A percentile compares a stretch with the other conserved stretches of the same genome.
Evolutionary conservation across 768 basidiomycete genomes (phyloP).

Genomic region (Suillus subalutaceus): DNA sequence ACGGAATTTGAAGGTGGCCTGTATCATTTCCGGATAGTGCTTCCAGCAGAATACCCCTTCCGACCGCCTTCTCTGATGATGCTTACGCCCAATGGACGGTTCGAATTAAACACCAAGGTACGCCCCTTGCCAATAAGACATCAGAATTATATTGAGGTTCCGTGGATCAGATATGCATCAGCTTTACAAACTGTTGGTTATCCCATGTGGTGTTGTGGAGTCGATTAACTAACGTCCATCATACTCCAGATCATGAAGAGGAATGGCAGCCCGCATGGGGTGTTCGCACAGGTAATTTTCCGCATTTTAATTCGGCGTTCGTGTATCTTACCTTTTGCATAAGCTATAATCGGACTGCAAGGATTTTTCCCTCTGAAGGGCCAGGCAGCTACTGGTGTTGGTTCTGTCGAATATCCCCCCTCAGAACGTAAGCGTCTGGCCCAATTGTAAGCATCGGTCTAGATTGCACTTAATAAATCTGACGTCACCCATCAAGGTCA

Average conservation of each 20-base stretch:
- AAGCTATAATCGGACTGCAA: conserved; percentile 86
- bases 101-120: conserved; percentile 95
- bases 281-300: conserved; percentile 78
- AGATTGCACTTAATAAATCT: conserved; percentile 15
- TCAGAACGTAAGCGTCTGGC: conserved; percentile 81
- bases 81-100: conserved; percentile 96
- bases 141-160: not conserved
- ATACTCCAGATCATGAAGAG: conserved; percentile 81
- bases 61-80: conserved; percentile 95
- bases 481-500: conserved; percentile 52
- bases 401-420: conserved; percentile 80
- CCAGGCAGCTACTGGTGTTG: conserved; percentile 84
- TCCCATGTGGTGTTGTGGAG: conserved; percentile 15
- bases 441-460: conserved; percentile 53
- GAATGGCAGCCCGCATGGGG: conserved; percentile 99
- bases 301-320: conserved; percentile 15
- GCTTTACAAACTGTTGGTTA: conserved; percentile 83
- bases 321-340: conserved; percentile 14
- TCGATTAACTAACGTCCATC: conserved; percentile 32
- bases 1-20: conserved; percentile 94
- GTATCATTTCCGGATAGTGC: conserved; percentile 91
- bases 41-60: conserved; percentile 96
- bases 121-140: conserved; percentile 19
- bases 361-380: conserved; percentile 90
- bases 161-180: conserved; percentile 77